Percentiles rank a stretch among this genome's conserved stretches.
phyloP scores from a whole-genome alignment of 768 basidiomycete genomes.

The Podaxis sp. region DNA sequence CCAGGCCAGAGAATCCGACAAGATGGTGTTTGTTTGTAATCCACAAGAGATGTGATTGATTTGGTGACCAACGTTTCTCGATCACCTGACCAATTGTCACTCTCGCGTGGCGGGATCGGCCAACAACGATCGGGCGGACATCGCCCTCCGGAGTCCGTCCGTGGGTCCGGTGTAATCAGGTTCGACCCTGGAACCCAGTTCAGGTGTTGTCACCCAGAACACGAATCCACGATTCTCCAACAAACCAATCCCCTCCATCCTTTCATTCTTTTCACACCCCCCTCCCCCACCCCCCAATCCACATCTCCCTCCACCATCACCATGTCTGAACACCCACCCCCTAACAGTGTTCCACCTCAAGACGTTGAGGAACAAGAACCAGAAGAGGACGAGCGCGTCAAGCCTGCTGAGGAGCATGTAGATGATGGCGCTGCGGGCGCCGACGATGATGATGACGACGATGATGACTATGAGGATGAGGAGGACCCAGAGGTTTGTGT shows the following conservation, averaged over 20 bases:
- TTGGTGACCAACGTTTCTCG: neutral
- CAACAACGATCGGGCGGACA: neutral
- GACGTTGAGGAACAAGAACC: slow-evolving; percentile 1
- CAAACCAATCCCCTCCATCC: slow-evolving; percentile 6
- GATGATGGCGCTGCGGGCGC: neutral
- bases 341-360: neutral
- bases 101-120: slow-evolving; percentile 1
- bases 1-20: neutral
- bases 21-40: neutral
- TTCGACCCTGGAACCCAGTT: neutral
- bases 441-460: slow-evolving; percentile 2
- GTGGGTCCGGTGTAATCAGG: slow-evolving; percentile 11
- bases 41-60: neutral
- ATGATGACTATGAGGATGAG: slow-evolving; percentile 10
- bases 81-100: slow-evolving; percentile 7
- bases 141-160: neutral
- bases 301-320: neutral
- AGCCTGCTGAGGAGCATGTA: neutral
- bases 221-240: slow-evolving; percentile 15
- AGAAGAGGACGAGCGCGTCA: slow-evolving; percentile 7
- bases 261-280: slow-evolving; percentile 9
- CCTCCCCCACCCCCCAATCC: neutral
- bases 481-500: slow-evolving; percentile 10
- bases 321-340: slow-evolving; percentile 11
- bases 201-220: slow-evolving; percentile 9